Evolutionary conservation across 163 green algal genomes (phyloP).

Genomic region (Scenedesmus sp.): DNA sequence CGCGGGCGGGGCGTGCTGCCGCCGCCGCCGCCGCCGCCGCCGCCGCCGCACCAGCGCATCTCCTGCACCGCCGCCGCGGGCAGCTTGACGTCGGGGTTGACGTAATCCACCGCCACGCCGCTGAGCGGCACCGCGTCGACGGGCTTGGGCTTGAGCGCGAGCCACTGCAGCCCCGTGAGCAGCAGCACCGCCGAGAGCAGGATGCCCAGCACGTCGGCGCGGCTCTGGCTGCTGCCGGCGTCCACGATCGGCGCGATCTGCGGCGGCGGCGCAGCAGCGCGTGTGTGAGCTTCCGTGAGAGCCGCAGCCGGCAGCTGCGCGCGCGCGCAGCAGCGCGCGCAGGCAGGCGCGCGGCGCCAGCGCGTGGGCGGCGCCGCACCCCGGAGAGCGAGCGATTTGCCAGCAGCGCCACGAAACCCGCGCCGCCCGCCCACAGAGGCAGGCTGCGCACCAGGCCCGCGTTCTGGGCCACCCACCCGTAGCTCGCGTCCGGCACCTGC

Average conservation of each 20-base stretch:
- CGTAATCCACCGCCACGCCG: constrained; percentile 51
- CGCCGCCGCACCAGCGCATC: constrained; percentile 58
- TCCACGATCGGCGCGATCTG: constrained; percentile 82
- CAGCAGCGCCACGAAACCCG: constrained; percentile 72
- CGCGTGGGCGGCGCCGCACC: constrained; percentile 48
- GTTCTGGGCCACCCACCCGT: constrained; percentile 57
- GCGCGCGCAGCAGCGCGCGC: too few relatives aligned
- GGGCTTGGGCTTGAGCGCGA: constrained; percentile 50
- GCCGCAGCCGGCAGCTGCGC: too few relatives aligned
- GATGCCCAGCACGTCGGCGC: constrained; percentile 85
- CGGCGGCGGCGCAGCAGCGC: neutral
- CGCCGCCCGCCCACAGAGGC: constrained; percentile 71
- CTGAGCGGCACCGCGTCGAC: constrained; percentile 35
- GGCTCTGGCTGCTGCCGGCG: constrained; percentile 81
- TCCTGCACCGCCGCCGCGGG: constrained; percentile 54
- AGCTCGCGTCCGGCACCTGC: constrained; percentile 60
- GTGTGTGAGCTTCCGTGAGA: neutral
- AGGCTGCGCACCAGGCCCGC: constrained; percentile 60
- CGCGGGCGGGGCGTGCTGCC: neutral
- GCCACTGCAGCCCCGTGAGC: constrained; percentile 88
- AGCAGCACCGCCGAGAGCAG: constrained; percentile 80
- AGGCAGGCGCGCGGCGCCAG: neutral
- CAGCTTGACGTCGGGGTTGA: constrained; percentile 52
- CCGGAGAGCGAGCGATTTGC: constrained; percentile 76
- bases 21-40: constrained; percentile 25